Conservation (phyloP, 176 grass and related monocot species). For the Eragrostis curvula region DNA sequence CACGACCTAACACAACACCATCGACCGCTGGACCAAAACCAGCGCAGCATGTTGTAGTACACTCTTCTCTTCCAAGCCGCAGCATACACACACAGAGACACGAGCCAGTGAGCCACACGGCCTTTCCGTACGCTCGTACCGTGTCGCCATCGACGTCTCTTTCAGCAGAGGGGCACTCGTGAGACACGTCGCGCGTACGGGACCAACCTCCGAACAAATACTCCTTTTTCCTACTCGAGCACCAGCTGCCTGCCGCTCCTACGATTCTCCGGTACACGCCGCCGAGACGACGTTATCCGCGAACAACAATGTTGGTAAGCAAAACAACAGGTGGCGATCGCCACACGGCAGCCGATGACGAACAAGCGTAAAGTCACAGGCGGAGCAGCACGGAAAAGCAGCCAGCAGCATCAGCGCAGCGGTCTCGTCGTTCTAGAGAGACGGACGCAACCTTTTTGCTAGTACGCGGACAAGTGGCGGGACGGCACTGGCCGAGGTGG, state of each 20-base stretch:
- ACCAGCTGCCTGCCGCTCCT: not conserved
- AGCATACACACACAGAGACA: too few species aligned
- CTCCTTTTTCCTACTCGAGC: not conserved
- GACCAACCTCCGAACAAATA: not conserved
- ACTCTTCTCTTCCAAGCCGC: too few species aligned
- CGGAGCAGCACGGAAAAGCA: not conserved
- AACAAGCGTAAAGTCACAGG: not conserved
- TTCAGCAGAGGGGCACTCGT: too few species aligned
- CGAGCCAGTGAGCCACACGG: not conserved
- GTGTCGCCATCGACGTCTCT: too few species aligned
- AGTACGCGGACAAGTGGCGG: conserved; percentile 32
- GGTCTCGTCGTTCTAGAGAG: not conserved
- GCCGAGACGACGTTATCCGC: conserved; percentile 22
- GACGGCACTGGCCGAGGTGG: not conserved
- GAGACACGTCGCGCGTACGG: too few species aligned
- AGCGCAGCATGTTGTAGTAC: too few species aligned
- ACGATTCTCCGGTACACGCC: conserved; percentile 13
- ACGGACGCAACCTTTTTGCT: too few species aligned
- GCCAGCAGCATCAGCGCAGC: not conserved
- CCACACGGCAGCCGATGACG: not conserved
- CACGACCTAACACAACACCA: not conserved
- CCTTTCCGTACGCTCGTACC: not conserved
- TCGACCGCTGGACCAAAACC: not conserved
- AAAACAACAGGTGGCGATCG: not conserved
- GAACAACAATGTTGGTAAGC: too few species aligned